Conservation (phyloP, 176 grass and related monocot species). For the Pontederia paniculata region DNA sequence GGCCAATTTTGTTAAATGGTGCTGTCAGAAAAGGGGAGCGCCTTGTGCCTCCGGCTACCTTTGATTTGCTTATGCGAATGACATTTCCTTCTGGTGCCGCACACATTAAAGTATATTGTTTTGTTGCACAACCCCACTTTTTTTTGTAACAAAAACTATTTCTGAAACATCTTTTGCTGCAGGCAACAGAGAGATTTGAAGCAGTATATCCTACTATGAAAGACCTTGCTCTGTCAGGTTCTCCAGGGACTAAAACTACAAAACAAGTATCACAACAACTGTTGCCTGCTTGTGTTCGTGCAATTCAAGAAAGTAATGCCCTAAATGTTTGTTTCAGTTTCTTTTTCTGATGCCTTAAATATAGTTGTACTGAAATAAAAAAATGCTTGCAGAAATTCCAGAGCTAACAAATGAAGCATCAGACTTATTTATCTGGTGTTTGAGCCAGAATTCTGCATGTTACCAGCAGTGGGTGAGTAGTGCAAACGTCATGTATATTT, state of each 20-base stretch:
- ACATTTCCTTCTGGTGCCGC: slow-evolving; percentile 51
- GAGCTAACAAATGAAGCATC: slow-evolving; percentile 52
- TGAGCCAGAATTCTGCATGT: slow-evolving; percentile 59
- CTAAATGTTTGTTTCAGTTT: not conserved
- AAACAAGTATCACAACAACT: slow-evolving; percentile 83
- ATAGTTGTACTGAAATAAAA: not conserved
- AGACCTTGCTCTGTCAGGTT: slow-evolving; percentile 69
- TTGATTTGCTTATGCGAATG: slow-evolving; percentile 73
- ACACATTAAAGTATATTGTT: slow-evolving; percentile 44
- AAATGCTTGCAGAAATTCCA: slow-evolving; percentile 41
- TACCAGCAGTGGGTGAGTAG: slow-evolving; percentile 76
- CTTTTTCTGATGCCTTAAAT: not conserved
- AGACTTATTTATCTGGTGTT: slow-evolving; percentile 80
- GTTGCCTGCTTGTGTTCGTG: slow-evolving; percentile 51
- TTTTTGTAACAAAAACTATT: not conserved
- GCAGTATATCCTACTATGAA: slow-evolving; percentile 63
- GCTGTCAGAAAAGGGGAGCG: slow-evolving; percentile 88
- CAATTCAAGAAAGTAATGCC: slow-evolving; percentile 67
- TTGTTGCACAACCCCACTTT: not conserved
- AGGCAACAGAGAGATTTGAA: slow-evolving; percentile 95
- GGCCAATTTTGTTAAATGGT: slow-evolving; percentile 61
- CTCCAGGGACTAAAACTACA: slow-evolving; percentile 62
- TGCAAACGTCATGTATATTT: slow-evolving; percentile 2
- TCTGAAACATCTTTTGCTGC: slow-evolving; percentile 10
- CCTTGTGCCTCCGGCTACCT: slow-evolving; percentile 53